Evolutionary conservation across 257 asterid species (phyloP).

Genomic region (Thymus mandschuricus): DNA sequence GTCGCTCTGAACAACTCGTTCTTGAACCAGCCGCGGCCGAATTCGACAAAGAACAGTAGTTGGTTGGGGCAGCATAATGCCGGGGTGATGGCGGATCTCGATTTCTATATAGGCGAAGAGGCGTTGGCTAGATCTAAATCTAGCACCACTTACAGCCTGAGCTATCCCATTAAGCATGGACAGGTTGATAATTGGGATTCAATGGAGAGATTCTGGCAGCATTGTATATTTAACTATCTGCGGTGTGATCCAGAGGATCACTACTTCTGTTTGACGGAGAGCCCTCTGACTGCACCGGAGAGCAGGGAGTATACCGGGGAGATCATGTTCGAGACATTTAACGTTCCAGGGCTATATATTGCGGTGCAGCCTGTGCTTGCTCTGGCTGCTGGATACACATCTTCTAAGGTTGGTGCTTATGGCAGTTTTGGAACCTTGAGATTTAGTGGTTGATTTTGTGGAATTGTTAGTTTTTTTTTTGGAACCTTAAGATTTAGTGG

Average conservation of each 20-base stretch:
- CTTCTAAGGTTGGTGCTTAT: slow-evolving; percentile 77
- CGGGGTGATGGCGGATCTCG: slow-evolving; percentile 99
- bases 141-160: slow-evolving; percentile 62
- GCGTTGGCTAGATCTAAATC: slow-evolving; percentile 83
- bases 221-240: slow-evolving; percentile 79
- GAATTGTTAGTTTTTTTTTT: slow-evolving; percentile 16
- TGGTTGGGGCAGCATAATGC: slow-evolving; percentile 89
- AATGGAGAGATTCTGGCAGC: slow-evolving; percentile 99
- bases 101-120: slow-evolving; percentile 89
- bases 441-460: slow-evolving; percentile 19
- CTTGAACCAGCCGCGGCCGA: slow-evolving; percentile 66
- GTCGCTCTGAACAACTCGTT: slow-evolving; percentile 86
- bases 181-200: slow-evolving; percentile 97
- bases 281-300: slow-evolving; percentile 97
- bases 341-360: slow-evolving; percentile 91
- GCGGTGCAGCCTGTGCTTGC: slow-evolving; percentile 99
- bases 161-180: slow-evolving; percentile 86
- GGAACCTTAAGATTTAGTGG: slow-evolving; percentile 8
- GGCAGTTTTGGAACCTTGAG: slow-evolving; percentile 11
- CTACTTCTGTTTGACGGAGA: slow-evolving; percentile 90
- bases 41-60: slow-evolving; percentile 61
- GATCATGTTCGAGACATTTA: slow-evolving; percentile 97
- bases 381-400: slow-evolving; percentile 96
- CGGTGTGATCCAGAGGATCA: slow-evolving; percentile 99
- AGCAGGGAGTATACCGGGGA: slow-evolving; percentile 93